Base-by-base conservation (phyloP, 352 stramenopile species). In the Globisporangium rhizosaccharum region DNA sequence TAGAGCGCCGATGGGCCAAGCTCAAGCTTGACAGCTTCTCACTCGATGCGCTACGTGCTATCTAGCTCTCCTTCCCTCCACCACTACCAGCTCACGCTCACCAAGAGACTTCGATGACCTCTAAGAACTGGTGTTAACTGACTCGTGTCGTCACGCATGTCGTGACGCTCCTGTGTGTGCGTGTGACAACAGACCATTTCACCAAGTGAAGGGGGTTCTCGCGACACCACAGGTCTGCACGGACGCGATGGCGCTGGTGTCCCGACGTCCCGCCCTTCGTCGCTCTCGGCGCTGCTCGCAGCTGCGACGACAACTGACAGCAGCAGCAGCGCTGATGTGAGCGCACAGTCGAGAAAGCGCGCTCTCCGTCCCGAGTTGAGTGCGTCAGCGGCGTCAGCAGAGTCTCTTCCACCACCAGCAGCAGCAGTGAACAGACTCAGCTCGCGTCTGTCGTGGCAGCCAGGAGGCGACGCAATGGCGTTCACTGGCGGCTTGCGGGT, bases 191-290 rank as follows among this genome's bases (percentile, higher is more conserved):
- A 78, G 70, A 78, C 62, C 51, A 60, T 68, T 66, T 58, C 70
- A 62, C 54, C 61, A 51, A 67, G 60, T 59, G 67, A 67, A 68
- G 65, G 70, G 61, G 68, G 58, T 69, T 57, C 57, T 73, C 67
- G 58, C 71, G 64, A 63, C 53, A 37, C 52, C 8, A 10, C 41
- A 3, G 41, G 18, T n/a, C 41, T n/a, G 41, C 14, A 6, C 41
- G 14, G 1, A 0, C 41, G 1, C 18, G 41, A 18, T n/a, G 41
- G 39, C 17, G 39, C 17, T 15, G 17, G 14, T n/a, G 41, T 46
- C 41, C 15, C 41, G 3, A 18, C 44, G 44, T 15, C 44, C 18
- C 44, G 18, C 6, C 20, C 44, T 18, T 49, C 44, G n/a, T 49
- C 44, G 44, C 20, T 49, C 18, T 49, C 44, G 7, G 44, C 44